Percentiles rank a stretch among this genome's conserved stretches.
Evolutionary conservation across 768 basidiomycete species (phyloP).

Genomic region (Serendipita sp.): DNA sequence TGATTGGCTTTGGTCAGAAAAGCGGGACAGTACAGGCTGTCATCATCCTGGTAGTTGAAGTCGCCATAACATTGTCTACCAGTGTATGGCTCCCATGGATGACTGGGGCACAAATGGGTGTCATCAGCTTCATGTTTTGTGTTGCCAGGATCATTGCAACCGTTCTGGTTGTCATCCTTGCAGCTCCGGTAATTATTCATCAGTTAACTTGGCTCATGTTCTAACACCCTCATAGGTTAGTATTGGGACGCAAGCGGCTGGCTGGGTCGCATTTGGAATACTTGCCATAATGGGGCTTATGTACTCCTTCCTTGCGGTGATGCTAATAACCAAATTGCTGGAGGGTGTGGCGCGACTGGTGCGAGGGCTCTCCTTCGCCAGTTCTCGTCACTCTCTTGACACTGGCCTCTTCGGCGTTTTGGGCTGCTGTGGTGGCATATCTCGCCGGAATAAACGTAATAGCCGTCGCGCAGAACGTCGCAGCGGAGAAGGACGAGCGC

Average conservation of each 20-base stretch:
- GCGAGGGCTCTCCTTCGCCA: constrained; percentile 69
- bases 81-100: constrained; percentile 96
- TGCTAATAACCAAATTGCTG: constrained; percentile 70
- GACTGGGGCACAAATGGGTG: constrained; percentile 89
- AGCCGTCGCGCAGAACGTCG: not conserved
- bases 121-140: constrained; percentile 85
- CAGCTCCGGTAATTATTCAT: constrained; percentile 53
- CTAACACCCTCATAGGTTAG: constrained; percentile 42
- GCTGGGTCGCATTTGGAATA: constrained; percentile 92
- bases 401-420: constrained; percentile 79
- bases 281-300: constrained; percentile 68
- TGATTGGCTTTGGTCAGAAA: constrained; percentile 77
- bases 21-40: constrained; percentile 87
- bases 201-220: constrained; percentile 9
- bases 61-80: constrained; percentile 71
- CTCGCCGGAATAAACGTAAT: constrained; percentile 23
- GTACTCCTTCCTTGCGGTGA: constrained; percentile 65
- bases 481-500: not conserved
- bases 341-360: constrained; percentile 70
- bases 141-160: constrained; percentile 81
- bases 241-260: constrained; percentile 61
- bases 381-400: constrained; percentile 61
- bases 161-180: constrained; percentile 78
- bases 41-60: constrained; percentile 77
- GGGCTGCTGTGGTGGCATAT: constrained; percentile 45